phyloP scores from a whole-genome alignment of 306 rosid genomes.

The Prinsepia uniflora region DNA sequence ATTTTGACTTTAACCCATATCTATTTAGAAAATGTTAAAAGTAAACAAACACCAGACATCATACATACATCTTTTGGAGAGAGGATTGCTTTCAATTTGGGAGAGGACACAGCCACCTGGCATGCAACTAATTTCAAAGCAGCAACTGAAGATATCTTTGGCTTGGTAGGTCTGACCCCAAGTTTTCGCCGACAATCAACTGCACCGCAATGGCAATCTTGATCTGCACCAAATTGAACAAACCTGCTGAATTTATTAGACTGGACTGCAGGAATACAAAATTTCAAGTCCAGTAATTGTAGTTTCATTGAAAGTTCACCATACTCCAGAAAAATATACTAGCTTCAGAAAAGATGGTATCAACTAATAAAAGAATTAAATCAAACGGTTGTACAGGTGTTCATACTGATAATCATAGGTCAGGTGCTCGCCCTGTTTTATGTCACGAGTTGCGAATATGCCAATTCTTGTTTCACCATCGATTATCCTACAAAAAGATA shows the following conservation, averaged over 20 bases:
- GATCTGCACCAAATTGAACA: conserved; percentile 99
- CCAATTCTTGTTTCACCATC: conserved; percentile 96
- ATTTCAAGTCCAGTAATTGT: background rate
- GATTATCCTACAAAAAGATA: conserved; percentile 56
- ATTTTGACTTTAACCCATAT: too few species aligned
- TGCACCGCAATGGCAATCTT: conserved; percentile 98
- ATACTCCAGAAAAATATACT: background rate
- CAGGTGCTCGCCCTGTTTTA: conserved; percentile 83
- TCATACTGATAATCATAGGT: conserved; percentile 94
- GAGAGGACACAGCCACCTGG: conserved; percentile 73
- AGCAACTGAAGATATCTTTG: conserved; percentile 80
- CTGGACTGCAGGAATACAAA: conserved; percentile 16
- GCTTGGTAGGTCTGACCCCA: conserved; percentile 79
- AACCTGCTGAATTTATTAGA: conserved; percentile 82
- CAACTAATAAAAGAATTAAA: conserved; percentile 13
- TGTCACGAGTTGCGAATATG: conserved; percentile 69
- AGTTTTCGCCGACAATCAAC: conserved; percentile 71
- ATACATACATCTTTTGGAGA: conserved; percentile 43
- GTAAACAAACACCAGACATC: conserved; percentile 5
- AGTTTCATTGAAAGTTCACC: background rate
- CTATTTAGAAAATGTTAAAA: background rate
- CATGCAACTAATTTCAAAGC: conserved; percentile 77
- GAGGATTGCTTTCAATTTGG: conserved; percentile 46
- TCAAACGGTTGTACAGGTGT: conserved; percentile 32
- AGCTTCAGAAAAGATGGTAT: background rate